Evolutionary conservation across 139 green algal species (phyloP).

Genomic region (Gonium pectorale): DNA sequence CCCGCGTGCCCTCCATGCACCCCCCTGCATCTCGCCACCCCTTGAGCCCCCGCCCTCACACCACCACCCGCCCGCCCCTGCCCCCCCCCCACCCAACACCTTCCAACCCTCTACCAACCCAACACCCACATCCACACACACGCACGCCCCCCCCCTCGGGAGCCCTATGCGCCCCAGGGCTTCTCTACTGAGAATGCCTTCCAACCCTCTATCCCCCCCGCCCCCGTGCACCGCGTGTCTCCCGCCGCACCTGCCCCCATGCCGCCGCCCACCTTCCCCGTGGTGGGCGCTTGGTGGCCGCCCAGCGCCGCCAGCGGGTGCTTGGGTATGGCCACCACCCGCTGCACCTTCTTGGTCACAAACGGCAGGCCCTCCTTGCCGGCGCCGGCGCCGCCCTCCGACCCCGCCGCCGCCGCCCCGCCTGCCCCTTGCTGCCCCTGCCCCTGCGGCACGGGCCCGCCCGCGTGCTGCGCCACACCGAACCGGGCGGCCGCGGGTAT

Average conservation of each 20-base stretch:
- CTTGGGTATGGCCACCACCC: constrained; percentile 36
- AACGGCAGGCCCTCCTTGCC: neutral
- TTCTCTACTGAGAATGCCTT: too few species aligned
- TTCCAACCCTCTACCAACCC: too few species aligned
- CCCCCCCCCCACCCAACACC: neutral
- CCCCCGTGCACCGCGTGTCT: neutral
- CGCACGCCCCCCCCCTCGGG: too few species aligned
- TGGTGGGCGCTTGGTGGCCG: constrained; percentile 66
- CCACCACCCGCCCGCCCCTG: neutral
- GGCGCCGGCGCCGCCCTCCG: neutral
- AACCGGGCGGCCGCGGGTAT: constrained; percentile 69
- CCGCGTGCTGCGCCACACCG: constrained; percentile 39
- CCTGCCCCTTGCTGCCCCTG: neutral
- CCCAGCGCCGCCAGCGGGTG: constrained; percentile 74
- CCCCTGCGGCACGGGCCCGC: constrained; percentile 48
- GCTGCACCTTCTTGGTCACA: constrained; percentile 15
- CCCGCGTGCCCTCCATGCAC: too few species aligned
- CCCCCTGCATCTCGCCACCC: too few species aligned
- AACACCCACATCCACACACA: too few species aligned
- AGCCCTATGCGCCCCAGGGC: too few species aligned
- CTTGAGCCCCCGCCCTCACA: too few species aligned
- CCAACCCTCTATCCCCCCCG: too few species aligned
- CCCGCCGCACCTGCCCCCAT: constrained; percentile 31
- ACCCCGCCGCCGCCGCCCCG: neutral
- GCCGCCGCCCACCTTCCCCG: constrained; percentile 48